Evolutionary conservation across 345 rosid species (phyloP).

Genomic region (Syzygium jambos): DNA sequence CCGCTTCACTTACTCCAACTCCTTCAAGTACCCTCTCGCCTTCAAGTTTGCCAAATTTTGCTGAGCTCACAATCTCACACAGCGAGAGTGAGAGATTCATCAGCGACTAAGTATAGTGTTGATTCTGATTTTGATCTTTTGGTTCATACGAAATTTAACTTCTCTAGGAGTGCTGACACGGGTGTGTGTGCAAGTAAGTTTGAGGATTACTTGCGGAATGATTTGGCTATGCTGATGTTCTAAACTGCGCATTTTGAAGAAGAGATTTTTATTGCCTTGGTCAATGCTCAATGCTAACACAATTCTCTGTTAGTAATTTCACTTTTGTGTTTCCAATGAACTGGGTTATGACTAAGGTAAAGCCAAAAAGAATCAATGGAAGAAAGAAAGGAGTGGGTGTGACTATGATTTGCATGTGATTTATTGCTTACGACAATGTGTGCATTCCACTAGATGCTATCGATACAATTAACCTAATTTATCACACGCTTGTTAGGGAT

Average conservation of each 20-base stretch:
- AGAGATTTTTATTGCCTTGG: background rate
- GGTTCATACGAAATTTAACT: background rate
- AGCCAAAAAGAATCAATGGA: background rate
- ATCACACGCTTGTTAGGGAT: background rate
- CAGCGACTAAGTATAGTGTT: background rate
- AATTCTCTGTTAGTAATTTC: background rate
- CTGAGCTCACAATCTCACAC: background rate
- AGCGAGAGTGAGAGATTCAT: background rate
- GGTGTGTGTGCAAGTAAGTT: background rate
- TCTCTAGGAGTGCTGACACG: background rate
- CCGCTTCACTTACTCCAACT: constrained; percentile 47
- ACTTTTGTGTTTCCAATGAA: background rate
- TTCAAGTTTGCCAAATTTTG: constrained; percentile 45
- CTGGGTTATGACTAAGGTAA: background rate
- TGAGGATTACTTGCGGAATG: background rate
- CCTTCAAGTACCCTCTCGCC: constrained; percentile 41
- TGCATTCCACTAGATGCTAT: background rate
- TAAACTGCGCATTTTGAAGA: background rate
- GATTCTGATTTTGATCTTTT: background rate
- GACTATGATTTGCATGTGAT: background rate
- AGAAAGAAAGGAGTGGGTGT: background rate
- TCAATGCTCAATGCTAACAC: background rate
- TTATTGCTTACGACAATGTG: background rate
- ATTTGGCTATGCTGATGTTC: background rate
- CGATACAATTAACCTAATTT: background rate